Evolutionary conservation across 371 early-diverging fungal genomes (phyloP).

Genomic region (Mortierella sp.): DNA sequence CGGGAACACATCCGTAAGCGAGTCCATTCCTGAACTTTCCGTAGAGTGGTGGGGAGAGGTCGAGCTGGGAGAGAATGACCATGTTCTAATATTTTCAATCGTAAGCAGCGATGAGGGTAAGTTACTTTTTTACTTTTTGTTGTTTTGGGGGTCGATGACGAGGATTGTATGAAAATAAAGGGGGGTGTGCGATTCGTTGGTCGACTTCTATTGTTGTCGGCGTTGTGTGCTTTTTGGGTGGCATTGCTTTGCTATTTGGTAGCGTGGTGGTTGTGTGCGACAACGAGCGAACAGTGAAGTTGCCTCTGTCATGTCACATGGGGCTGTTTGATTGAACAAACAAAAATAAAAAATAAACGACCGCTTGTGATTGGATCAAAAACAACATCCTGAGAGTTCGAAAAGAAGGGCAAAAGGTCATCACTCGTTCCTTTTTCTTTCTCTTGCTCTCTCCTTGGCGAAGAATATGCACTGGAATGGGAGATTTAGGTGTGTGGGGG

Average conservation of each 20-base stretch:
- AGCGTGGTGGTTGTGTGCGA: slow-evolving; percentile 8
- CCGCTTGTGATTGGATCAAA: slow-evolving; percentile 5
- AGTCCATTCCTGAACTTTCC: slow-evolving; percentile 92
- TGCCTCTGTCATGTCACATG: slow-evolving; percentile 3
- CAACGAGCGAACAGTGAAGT: neutral
- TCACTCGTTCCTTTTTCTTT: neutral
- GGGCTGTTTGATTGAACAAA: neutral
- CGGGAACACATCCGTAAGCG: slow-evolving; percentile 92
- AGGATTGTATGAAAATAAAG: neutral
- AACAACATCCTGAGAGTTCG: neutral
- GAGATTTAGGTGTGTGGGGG: neutral
- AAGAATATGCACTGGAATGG: neutral
- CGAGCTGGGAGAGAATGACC: slow-evolving; percentile 77
- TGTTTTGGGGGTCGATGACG: neutral
- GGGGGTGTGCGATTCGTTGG: neutral
- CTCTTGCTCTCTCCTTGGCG: neutral
- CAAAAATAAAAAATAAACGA: slow-evolving; percentile 5
- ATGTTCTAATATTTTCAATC: slow-evolving; percentile 75
- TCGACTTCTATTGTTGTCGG: neutral
- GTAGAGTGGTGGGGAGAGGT: slow-evolving; percentile 87
- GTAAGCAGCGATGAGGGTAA: neutral
- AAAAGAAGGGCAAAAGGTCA: neutral
- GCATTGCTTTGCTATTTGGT: neutral
- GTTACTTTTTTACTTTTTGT: neutral
- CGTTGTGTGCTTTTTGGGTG: neutral